Conservation (phyloP, 768 basidiomycete genomes). For the Mycena olivaceomarginata region DNA sequence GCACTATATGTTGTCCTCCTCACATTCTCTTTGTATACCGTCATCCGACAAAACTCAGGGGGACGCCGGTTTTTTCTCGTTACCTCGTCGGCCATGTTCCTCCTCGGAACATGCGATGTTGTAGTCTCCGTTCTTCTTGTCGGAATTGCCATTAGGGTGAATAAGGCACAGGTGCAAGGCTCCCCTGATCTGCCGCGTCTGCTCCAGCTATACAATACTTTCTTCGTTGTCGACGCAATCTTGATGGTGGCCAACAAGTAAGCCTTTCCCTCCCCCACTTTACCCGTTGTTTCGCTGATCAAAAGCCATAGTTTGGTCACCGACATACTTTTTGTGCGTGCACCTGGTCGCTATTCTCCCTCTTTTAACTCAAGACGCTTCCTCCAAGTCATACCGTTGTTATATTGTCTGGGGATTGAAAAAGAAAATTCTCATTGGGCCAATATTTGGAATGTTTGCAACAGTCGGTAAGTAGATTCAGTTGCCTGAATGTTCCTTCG, state of each 20-base stretch:
- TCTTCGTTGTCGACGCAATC: slow-evolving; percentile 17
- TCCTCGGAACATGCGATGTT: slow-evolving; percentile 20
- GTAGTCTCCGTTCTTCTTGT: slow-evolving; percentile 9
- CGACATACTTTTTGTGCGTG: slow-evolving; percentile 22
- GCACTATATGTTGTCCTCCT: slow-evolving; percentile 23
- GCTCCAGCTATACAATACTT: slow-evolving; percentile 10
- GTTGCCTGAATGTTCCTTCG: neutral
- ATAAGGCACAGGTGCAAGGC: slow-evolving; percentile 23
- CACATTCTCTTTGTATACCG: slow-evolving; percentile 28
- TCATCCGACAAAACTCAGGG: slow-evolving; percentile 15
- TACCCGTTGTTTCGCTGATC: neutral
- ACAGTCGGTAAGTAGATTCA: slow-evolving; percentile 22
- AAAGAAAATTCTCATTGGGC: slow-evolving; percentile 21
- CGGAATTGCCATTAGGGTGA: slow-evolving; percentile 13
- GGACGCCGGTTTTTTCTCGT: slow-evolving; percentile 25
- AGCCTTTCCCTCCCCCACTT: slow-evolving; percentile 3
- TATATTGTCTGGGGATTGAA: slow-evolving; percentile 26
- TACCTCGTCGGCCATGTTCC: slow-evolving; percentile 22
- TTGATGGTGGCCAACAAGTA: slow-evolving; percentile 30
- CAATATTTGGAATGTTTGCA: slow-evolving; percentile 16
- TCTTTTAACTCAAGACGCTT: neutral
- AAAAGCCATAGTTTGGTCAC: slow-evolving; percentile 11
- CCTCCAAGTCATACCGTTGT: slow-evolving; percentile 25
- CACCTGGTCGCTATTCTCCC: neutral
- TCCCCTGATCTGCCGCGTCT: slow-evolving; percentile 17